Conservation (phyloP, 768 basidiomycete genomes). For the Tulasnella sp. region DNA sequence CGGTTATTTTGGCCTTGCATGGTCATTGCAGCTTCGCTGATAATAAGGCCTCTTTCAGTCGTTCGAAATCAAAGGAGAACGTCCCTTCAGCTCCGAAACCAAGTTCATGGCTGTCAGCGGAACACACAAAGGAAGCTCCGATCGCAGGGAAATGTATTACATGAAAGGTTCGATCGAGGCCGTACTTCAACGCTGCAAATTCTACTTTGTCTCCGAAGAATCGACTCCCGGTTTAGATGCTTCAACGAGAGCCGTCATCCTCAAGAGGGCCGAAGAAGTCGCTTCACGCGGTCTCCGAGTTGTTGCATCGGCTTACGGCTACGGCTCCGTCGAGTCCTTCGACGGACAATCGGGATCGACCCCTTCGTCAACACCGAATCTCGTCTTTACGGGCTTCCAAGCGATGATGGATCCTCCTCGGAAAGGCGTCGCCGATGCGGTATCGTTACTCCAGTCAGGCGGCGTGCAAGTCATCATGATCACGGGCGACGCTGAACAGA, state of each 20-base stretch:
- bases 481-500: constrained; percentile 90
- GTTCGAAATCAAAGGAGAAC: constrained; percentile 51
- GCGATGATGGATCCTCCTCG: constrained; percentile 95
- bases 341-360: constrained; percentile 28
- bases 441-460: constrained; percentile 71
- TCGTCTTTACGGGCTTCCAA: constrained; percentile 89
- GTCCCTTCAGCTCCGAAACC: constrained; percentile 87
- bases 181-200: constrained; percentile 78
- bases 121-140: constrained; percentile 46
- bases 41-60: neutral
- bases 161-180: constrained; percentile 90
- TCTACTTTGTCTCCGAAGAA: constrained; percentile 85
- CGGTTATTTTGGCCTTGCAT: constrained; percentile 31
- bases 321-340: constrained; percentile 50
- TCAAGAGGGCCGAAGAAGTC: constrained; percentile 63
- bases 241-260: constrained; percentile 61
- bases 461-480: constrained; percentile 99
- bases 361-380: constrained; percentile 44
- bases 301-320: constrained; percentile 88
- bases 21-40: neutral
- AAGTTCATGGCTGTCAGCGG: constrained; percentile 94
- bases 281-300: constrained; percentile 78
- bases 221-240: constrained; percentile 77
- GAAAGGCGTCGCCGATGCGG: constrained; percentile 87
- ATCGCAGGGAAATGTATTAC: constrained; percentile 72